These are phyloP conservation scores for Ochetophila trinervis DNA, from an alignment of 306 rosid genomes.

Conservation along the genomic window DNA sequence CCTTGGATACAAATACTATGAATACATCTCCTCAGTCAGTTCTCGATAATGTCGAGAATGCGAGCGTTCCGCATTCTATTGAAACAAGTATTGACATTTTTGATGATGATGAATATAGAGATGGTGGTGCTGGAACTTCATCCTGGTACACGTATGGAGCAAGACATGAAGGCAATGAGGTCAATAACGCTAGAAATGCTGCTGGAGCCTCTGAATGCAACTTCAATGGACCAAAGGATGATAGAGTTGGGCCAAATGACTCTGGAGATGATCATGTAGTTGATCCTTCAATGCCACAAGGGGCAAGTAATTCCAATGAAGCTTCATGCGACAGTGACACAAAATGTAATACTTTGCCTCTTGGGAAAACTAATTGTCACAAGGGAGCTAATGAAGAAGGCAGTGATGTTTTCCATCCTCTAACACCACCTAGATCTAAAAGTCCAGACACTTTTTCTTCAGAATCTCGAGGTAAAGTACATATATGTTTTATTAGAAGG, in stretches of 20 bases:
- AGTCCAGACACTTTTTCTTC: conserved; percentile 21
- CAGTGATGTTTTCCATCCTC: conserved; percentile 34
- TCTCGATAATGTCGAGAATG: conserved; percentile 43
- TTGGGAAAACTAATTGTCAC: conserved; percentile 8
- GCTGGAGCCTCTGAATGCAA: neutral
- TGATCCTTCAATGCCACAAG: conserved; percentile 14
- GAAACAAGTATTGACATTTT: conserved; percentile 7
- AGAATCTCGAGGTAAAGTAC: conserved; percentile 49
- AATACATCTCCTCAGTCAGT: conserved; percentile 68
- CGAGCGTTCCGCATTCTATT: conserved; percentile 6
- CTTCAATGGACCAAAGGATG: conserved; percentile 12
- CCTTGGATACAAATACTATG: conserved; percentile 20
- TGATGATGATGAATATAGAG: conserved; percentile 22
- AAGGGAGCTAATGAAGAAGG: conserved; percentile 17
- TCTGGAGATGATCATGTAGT: neutral
- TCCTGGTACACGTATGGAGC: conserved; percentile 12
- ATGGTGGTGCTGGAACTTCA: conserved; percentile 14
- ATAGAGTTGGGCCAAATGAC: conserved; percentile 16
- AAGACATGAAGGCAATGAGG: conserved; percentile 4
- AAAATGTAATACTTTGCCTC: conserved; percentile 5
- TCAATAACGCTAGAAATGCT: conserved; percentile 19
- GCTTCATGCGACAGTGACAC: conserved; percentile 13
- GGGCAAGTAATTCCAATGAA: conserved; percentile 7
- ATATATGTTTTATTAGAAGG: neutral
- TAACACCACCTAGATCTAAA: conserved; percentile 60